Percentiles rank a stretch among this genome's conserved stretches.
Evolutionary conservation across 139 green algal genomes (phyloP).

Genomic region (Axilococcus clingmanii): DNA sequence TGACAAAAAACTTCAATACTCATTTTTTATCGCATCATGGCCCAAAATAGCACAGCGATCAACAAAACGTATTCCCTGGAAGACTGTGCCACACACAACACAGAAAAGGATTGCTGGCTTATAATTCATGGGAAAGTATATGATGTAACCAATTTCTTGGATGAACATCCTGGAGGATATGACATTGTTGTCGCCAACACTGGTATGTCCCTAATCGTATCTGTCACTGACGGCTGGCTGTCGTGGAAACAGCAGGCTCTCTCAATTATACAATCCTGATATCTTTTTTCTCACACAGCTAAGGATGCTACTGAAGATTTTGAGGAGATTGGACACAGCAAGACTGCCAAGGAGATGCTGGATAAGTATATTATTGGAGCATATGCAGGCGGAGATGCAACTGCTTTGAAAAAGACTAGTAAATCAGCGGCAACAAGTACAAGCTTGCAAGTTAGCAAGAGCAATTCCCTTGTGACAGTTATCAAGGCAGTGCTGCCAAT

Average conservation of each 20-base stretch:
- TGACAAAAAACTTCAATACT: no score
- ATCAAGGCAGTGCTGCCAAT: no score
- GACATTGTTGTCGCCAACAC: constrained; percentile 60
- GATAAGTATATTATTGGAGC: constrained; percentile 66
- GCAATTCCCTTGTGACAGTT: no score
- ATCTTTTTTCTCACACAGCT: constrained; percentile 31
- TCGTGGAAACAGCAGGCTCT: not conserved
- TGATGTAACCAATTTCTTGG: constrained; percentile 77
- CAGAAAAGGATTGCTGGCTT: constrained; percentile 73
- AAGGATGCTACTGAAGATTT: constrained; percentile 81
- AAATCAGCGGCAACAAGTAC: no score
- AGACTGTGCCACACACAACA: constrained; percentile 57
- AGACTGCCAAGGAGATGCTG: constrained; percentile 63
- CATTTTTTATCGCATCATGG: no score
- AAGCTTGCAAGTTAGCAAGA: no score
- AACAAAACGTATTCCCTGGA: constrained; percentile 30
- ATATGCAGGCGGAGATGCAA: constrained; percentile 46
- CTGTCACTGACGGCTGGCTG: not conserved
- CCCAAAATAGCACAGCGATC: not conserved
- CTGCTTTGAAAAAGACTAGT: no score
- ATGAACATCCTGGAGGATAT: constrained; percentile 76
- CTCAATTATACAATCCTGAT: not conserved
- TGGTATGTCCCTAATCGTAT: constrained; percentile 20
- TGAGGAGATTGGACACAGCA: constrained; percentile 86
- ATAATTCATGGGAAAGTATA: constrained; percentile 77